Percentiles rank a stretch among this genome's conserved stretches.
phyloP scores from a whole-genome alignment of 192 early-diverging fungal species.

The Entomortierella chlamydospora region DNA sequence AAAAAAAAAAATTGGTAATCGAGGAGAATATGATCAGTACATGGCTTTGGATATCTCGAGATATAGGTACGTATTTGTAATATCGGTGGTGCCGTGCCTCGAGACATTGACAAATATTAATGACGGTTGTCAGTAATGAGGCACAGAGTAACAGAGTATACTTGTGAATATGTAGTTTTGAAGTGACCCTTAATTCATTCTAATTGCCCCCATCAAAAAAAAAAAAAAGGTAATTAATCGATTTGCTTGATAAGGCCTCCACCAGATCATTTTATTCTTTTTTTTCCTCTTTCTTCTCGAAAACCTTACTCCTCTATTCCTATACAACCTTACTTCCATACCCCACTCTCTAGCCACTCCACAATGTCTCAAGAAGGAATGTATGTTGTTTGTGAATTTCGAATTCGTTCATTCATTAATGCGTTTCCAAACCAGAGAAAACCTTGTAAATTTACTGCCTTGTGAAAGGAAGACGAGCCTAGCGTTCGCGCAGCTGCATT shows the following conservation, averaged over 20 bases:
- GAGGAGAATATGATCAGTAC: too few relatives aligned
- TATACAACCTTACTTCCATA: slow-evolving; percentile 4
- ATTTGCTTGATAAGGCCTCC: neutral
- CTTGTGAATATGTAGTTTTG: too few relatives aligned
- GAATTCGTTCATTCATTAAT: neutral
- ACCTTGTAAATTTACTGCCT: neutral
- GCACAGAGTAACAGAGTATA: too few relatives aligned
- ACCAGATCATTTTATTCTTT: neutral
- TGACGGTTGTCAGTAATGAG: too few relatives aligned
- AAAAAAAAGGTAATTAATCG: neutral
- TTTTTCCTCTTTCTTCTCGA: slow-evolving; percentile 7
- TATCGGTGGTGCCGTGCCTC: too few relatives aligned
- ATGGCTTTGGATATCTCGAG: too few relatives aligned
- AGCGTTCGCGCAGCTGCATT: slow-evolving; percentile 1
- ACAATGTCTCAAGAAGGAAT: slow-evolving; percentile 30
- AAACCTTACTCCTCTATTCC: neutral
- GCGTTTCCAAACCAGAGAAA: too few relatives aligned
- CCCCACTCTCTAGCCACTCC: neutral
- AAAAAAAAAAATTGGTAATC: too few relatives aligned
- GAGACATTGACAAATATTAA: too few relatives aligned
- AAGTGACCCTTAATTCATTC: neutral
- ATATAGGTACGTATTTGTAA: too few relatives aligned
- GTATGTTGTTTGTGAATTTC: slow-evolving; percentile 22
- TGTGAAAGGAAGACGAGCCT: neutral
- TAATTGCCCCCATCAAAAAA: neutral